Evolutionary conservation across 176 grass and related monocot species (phyloP).

Genomic region (Guadua angustifolia): DNA sequence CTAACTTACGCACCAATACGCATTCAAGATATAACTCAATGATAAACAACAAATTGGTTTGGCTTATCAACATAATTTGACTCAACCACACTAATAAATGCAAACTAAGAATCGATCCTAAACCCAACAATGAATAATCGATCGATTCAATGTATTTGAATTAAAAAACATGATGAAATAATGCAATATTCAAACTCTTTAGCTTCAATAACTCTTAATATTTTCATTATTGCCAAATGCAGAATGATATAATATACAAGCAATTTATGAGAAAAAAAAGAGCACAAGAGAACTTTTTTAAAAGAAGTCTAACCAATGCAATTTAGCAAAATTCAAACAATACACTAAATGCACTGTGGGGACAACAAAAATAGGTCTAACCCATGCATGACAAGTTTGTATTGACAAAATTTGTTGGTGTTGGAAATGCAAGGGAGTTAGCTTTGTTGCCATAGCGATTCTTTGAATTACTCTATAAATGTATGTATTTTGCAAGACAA

Average conservation of each 20-base stretch:
- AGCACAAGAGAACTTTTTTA: background rate
- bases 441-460: too few species aligned
- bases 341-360: too few species aligned
- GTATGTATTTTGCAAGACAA: too few species aligned
- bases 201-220: background rate
- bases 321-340: too few species aligned
- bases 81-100: background rate
- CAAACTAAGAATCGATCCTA: slow-evolving; percentile 1
- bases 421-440: too few species aligned
- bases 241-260: background rate
- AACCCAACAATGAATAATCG: background rate
- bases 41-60: background rate
- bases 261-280: background rate
- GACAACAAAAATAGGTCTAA: too few species aligned
- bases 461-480: too few species aligned
- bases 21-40: background rate
- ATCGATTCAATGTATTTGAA: slow-evolving; percentile 21
- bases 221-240: background rate
- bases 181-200: too few species aligned
- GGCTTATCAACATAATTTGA: background rate
- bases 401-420: too few species aligned
- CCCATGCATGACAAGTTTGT: too few species aligned
- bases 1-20: background rate
- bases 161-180: background rate
- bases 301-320: background rate